Base-by-base conservation (phyloP, 768 basidiomycete species). In the Mycena crocata region DNA sequence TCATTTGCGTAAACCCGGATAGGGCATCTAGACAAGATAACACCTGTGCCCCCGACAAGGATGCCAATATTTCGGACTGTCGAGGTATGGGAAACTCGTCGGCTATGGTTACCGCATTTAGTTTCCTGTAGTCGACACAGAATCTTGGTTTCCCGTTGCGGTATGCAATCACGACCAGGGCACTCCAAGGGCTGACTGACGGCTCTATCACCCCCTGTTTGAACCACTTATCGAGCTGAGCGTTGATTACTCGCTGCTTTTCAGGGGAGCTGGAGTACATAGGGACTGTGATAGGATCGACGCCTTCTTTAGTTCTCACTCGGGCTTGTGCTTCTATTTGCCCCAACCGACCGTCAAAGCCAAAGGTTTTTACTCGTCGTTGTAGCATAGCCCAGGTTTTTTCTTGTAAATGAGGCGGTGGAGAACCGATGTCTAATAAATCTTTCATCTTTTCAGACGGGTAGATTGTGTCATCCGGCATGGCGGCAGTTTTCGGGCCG, bases 181-280 rank as follows among this genome's bases (percentile, higher is more conserved):
- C 58, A n/a, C 58, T 59, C 58, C 58, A 59, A 21, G 58, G 58
- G n/a, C 58, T 59, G 6, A 37, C 50, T 1, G 48, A 59, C 1
- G 58, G 46, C 21, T 59, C 58, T 1, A 59, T 59, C 10, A 59
- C 58, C 0, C 46, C 58, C n/a, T 49, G 46, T 23, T 49, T 48
- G 21, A 59, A 59, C 58, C 58, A 57, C 32, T 57, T 57, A n/a
- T 57, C 56, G 9, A 57, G 28, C 19, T 57, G 56, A 1, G 17
- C 40, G 24, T 59, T 48, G 17, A 59, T 59, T 0, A 59, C 46
- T 15, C 45, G 1, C 17, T n/a, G n/a, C n/a, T n/a, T n/a, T n/a
- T n/a, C n/a, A n/a, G n/a, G n/a, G n/a, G n/a, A n/a, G n/a, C n/a
- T n/a, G n/a, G n/a, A n/a, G n/a, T n/a, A n/a, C n/a, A n/a, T n/a